Base-by-base conservation (phyloP, 225 moss, liverwort and hornwort species). In the Pseudoscleropodium purum region DNA sequence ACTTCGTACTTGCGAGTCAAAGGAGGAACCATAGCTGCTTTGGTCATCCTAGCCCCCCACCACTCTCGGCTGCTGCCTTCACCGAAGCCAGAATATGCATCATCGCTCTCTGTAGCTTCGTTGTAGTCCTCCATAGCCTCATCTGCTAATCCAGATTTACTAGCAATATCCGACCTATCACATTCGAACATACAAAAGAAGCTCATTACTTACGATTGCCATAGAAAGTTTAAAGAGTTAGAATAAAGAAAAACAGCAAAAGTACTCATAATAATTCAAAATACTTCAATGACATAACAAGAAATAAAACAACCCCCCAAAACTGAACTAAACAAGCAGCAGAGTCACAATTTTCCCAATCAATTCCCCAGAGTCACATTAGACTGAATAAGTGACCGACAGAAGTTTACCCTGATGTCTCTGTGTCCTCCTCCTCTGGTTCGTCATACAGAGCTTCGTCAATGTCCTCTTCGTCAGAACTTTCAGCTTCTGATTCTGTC, bases 1-100 rank as follows among this genome's bases (percentile, higher is more conserved):
- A 99, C 96, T 81, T 92, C 94, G 76, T 99, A 99, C 91, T 99
- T 99, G 81, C 99, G 97, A 88, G 99, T 97, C 89, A 99, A 93
- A 73, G 99, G 99, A 75, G 99, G 99, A 83, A 99, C 99, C 99
- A 99, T 99, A 82, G 97, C 97, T 85, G 97, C 97, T 92, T 99
- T 99, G 63, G 99, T 99, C 99, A 99, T 99, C 75, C 99, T 92
- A 74, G 97, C 97, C 52, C 99, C 99, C 99, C 99, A 99, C 90
- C 91, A 94, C 93, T 89, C 91, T 91, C 91, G 93, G 74, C 91
- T 94, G 94, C 90, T 92, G 79, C 90, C 93, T 90, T 93, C 93
- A 70, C 93, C 93, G 84, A 93, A 93, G 86, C 95, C 93, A 89
- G 90, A 93, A 75, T 91, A 92, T 86, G 90, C 89, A 85, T 95